phyloP scores from a whole-genome alignment of 495 filamentous ascomycete species.

The Trypethelium eluteriae region DNA sequence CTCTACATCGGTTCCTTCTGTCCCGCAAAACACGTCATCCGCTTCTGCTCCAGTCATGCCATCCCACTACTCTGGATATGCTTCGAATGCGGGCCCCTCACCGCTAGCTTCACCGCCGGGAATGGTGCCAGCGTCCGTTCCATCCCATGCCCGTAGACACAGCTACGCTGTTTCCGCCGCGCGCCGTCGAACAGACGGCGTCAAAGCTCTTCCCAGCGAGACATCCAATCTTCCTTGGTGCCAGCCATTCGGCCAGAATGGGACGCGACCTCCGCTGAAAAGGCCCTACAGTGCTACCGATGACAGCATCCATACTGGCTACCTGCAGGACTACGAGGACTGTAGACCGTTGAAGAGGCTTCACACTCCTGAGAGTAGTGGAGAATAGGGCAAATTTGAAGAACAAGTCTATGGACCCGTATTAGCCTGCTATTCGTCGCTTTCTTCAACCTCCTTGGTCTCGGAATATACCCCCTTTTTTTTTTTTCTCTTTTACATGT shows the following conservation, averaged over 20 bases:
- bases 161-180: not conserved
- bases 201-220: not conserved
- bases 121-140: not conserved
- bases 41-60: slow-evolving; percentile 1
- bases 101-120: slow-evolving; percentile 8
- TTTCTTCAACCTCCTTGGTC: not conserved
- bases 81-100: slow-evolving; percentile 8
- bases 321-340: slow-evolving; percentile 2
- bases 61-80: not conserved
- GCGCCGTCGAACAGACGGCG: slow-evolving; percentile 2
- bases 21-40: slow-evolving; percentile 2
- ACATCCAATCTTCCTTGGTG: not conserved
- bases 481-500: not conserved
- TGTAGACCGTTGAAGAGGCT: slow-evolving; percentile 4
- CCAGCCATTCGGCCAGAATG: not conserved
- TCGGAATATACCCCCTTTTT: too few species aligned
- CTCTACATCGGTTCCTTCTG: slow-evolving; percentile 5
- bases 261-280: not conserved
- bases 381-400: not conserved
- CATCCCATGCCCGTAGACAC: not conserved
- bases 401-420: not conserved
- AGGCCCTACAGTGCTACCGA: slow-evolving; percentile 4
- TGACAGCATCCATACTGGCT: not conserved
- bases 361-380: slow-evolving; percentile 3
- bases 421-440: not conserved